Base-by-base conservation (phyloP, 257 asterid genomes). In the Nicotiana undulata region DNA sequence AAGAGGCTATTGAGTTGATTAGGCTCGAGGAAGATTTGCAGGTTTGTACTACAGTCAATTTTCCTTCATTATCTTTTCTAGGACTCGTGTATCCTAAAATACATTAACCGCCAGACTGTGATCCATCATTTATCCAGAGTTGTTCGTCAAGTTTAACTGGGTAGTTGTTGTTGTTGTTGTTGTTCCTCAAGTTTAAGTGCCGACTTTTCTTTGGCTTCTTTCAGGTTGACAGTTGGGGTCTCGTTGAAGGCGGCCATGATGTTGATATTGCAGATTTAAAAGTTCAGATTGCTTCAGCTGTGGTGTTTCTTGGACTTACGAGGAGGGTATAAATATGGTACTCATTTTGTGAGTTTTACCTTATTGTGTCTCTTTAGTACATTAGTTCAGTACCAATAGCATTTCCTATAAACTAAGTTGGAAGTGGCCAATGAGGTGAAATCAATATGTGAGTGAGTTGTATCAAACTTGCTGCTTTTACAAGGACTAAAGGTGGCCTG, bases 211-310 rank as follows among this genome's bases (percentile, higher is more conserved):
- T 22, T 5, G 5, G 49, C 31, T 79, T 37, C 78, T 72, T 53
- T 5, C 82, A 88, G 91, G 87, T 88, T 17, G 95, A 88, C 84
- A 86, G 88, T 15, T 93, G 96, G 95, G 97, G 98, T 86, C 90
- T 96, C 85, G 98, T 94, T 67, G 98, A 96, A 91, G 99, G 99
- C 68, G 99, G 99, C n/a, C 98, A 96, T 78, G 99, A 94, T 82
- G 63, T 96, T 86, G 99, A 96, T 88, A 86, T 94, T 83, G 98
- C 98, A 80, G 99, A 96, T 89, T 94, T 96, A 82, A 89, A 85
- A 84, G 98, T 90, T 75, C 97, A 94, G 84, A 76, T 96, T 75
- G 87, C 99, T 6, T 91, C 98, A 3, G 98, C 97, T 26, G 89
- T 86, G 52, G 99, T 92, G 78, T 96, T 96, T 88, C 96, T 96